Evolutionary conservation across 2,329 filamentous ascomycete genomes (phyloP).

Genomic region (Cytospora mali): DNA sequence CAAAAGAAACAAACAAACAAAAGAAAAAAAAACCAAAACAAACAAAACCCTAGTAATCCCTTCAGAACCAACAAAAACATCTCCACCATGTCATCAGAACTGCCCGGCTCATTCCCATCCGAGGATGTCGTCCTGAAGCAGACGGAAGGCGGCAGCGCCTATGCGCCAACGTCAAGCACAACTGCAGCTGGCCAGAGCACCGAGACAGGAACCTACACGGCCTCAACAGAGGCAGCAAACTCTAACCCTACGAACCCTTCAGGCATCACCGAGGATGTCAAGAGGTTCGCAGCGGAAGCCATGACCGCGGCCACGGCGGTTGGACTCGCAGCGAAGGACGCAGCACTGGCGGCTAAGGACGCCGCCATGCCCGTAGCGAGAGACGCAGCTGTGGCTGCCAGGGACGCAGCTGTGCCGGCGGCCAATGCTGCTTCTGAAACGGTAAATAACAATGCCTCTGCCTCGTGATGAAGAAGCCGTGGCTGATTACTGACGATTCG

Average conservation of each 20-base stretch:
- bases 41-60: not conserved
- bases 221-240: not conserved
- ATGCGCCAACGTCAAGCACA: not conserved
- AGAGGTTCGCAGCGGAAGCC: not conserved
- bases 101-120: not conserved
- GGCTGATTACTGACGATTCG: not conserved
- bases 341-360: conserved; percentile 10
- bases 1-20: not conserved
- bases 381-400: not conserved
- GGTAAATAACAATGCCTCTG: not conserved
- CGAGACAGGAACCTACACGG: not conserved
- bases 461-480: not conserved
- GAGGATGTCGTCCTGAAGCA: not conserved
- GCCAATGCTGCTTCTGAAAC: conserved; percentile 1
- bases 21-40: not conserved
- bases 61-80: not conserved
- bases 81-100: not conserved
- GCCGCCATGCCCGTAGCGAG: conserved; percentile 12
- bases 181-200: not conserved
- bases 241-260: not conserved
- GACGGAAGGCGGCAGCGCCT: not conserved
- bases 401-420: not conserved
- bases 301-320: conserved; percentile 9
- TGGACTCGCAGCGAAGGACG: conserved; percentile 11
- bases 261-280: not conserved